phyloP scores from a whole-genome alignment of 129 eudicot species.

The Escallonia rubra region DNA sequence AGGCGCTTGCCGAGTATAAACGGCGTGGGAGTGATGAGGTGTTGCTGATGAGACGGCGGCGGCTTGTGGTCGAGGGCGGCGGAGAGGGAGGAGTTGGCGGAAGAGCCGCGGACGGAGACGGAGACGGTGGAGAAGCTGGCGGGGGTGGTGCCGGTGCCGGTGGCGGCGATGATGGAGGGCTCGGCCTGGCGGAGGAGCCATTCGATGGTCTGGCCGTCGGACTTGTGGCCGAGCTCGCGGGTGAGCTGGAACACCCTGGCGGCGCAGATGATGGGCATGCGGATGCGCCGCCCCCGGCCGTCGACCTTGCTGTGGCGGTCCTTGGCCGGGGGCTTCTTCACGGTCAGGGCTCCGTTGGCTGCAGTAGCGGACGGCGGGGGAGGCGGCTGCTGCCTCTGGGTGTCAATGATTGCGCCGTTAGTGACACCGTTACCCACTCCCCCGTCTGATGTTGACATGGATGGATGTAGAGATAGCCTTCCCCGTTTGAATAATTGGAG shows the following conservation, averaged over 20 bases:
- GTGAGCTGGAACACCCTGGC: constrained; percentile 95
- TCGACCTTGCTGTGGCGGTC: constrained; percentile 99
- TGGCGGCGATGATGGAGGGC: constrained; percentile 93
- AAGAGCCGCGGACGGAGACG: constrained; percentile 38
- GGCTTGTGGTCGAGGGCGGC: constrained; percentile 56
- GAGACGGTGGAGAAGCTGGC: constrained; percentile 81
- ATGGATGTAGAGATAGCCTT: constrained; percentile 6
- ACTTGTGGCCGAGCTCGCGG: constrained; percentile 83
- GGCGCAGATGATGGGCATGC: constrained; percentile 98
- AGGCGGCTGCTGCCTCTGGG: constrained; percentile 27
- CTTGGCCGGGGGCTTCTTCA: constrained; percentile 82
- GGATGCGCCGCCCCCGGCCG: constrained; percentile 90
- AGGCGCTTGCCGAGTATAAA: constrained; percentile 78
- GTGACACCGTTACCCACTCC: constrained; percentile 33
- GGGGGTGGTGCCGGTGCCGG: constrained; percentile 96
- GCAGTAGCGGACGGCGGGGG: not conserved
- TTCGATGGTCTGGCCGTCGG: constrained; percentile 95
- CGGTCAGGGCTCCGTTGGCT: constrained; percentile 39
- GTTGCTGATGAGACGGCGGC: constrained; percentile 34
- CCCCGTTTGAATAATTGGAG: too few species aligned
- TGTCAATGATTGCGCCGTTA: constrained; percentile 27
- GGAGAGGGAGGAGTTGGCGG: constrained; percentile 32
- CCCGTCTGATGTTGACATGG: constrained; percentile 58
- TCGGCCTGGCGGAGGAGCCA: constrained; percentile 98
- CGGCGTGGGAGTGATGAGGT: constrained; percentile 46